Percentiles rank a stretch among this genome's conserved stretches.
Evolutionary conservation across 805 yeast genomes (phyloP).

Genomic region (Kregervanrija fluxuum): DNA sequence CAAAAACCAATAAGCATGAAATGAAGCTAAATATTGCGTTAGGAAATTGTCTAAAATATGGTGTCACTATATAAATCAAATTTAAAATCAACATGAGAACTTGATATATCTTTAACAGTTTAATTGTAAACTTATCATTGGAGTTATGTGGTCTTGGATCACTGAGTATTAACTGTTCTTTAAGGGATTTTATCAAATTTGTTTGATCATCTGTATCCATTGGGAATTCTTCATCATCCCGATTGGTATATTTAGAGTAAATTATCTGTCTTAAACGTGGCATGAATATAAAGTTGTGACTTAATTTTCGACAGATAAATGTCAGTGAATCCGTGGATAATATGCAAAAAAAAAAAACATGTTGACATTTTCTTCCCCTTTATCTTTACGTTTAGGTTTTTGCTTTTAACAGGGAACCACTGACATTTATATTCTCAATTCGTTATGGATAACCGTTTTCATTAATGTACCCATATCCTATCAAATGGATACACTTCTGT

Average conservation of each 20-base stretch:
- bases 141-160: constrained; percentile 4
- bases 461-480: no score
- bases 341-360: no score
- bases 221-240: constrained; percentile 9
- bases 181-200: constrained; percentile 11
- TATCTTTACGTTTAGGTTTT: no score
- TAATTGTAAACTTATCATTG: constrained; percentile 7
- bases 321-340: no score
- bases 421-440: no score
- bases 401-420: no score
- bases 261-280: constrained; percentile 24
- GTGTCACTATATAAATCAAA: constrained; percentile 19
- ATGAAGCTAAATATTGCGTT: constrained; percentile 20
- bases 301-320: no score
- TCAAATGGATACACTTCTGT: no score
- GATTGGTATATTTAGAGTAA: constrained; percentile 17
- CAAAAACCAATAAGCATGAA: constrained; percentile 17
- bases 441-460: no score
- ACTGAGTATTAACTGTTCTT: constrained; percentile 15
- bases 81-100: constrained; percentile 16
- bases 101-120: constrained; percentile 13
- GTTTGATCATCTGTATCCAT: constrained; percentile 22
- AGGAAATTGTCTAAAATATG: constrained; percentile 19
- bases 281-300: constrained; percentile 11
- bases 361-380: no score